These are phyloP conservation scores for Claviceps pusilla DNA, from an alignment of 2,329 filamentous ascomycete genomes.

Conservation along the genomic window DNA sequence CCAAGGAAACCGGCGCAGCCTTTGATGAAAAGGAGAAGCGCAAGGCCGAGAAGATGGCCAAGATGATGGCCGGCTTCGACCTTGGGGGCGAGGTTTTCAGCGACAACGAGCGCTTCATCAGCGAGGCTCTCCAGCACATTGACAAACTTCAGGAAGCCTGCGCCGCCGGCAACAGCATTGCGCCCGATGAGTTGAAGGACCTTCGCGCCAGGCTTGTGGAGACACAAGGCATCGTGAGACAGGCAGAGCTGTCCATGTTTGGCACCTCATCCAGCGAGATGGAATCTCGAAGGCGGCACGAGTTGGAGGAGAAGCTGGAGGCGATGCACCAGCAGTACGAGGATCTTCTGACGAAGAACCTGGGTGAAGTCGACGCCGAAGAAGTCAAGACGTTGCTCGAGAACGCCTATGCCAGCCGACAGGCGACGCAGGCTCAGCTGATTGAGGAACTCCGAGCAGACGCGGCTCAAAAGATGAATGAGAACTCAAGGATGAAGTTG, in stretches of 20 bases:
- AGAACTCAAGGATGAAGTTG: slow-evolving; percentile 66
- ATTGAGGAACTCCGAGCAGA: slow-evolving; percentile 65
- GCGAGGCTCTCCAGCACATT: slow-evolving; percentile 68
- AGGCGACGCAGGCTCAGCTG: slow-evolving; percentile 57
- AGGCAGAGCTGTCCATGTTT: slow-evolving; percentile 76
- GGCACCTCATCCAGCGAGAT: slow-evolving; percentile 49
- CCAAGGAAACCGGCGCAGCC: slow-evolving; percentile 79
- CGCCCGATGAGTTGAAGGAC: slow-evolving; percentile 64
- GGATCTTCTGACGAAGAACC: slow-evolving; percentile 61
- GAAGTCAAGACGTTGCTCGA: slow-evolving; percentile 71
- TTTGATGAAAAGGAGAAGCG: slow-evolving; percentile 96
- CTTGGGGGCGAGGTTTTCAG: slow-evolving; percentile 86
- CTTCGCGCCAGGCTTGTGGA: slow-evolving; percentile 69
- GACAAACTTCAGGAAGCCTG: slow-evolving; percentile 66
- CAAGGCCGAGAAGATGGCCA: slow-evolving; percentile 98
- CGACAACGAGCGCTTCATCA: slow-evolving; percentile 75
- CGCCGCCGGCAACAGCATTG: slow-evolving; percentile 61
- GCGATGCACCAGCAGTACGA: slow-evolving; percentile 72
- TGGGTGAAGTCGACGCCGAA: slow-evolving; percentile 63
- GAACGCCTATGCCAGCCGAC: slow-evolving; percentile 60
- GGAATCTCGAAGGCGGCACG: slow-evolving; percentile 53
- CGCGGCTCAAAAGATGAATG: slow-evolving; percentile 60
- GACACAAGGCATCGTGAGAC: slow-evolving; percentile 81
- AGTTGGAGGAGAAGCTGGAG: slow-evolving; percentile 62
- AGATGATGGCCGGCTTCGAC: slow-evolving; percentile 99